Percentiles rank a stretch among this genome's conserved stretches.
These are phyloP conservation scores for Euphorbia corollata DNA, from an alignment of 441 rosid genomes.

Conservation along the genomic window DNA sequence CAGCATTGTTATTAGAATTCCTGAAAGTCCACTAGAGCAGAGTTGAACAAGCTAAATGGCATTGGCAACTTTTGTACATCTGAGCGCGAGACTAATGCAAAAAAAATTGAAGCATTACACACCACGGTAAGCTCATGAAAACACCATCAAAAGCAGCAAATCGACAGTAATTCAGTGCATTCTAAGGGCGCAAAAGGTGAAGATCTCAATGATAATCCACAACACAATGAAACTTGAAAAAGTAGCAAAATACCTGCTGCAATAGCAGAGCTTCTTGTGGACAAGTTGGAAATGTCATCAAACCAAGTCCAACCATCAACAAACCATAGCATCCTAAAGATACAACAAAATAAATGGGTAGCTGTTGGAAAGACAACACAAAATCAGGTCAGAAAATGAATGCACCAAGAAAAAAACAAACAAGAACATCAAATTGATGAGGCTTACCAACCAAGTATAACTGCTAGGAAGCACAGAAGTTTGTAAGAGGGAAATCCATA, in stretches of 20 bases:
- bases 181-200: not conserved
- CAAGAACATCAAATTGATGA: not conserved
- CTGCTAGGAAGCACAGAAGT: constrained; percentile 53
- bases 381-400: constrained; percentile 3
- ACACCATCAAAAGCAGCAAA: not conserved
- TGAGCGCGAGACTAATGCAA: not conserved
- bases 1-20: not conserved
- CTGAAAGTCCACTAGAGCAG: not conserved
- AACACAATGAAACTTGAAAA: not conserved
- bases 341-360: constrained; percentile 67
- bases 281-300: constrained; percentile 84
- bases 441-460: constrained; percentile 75
- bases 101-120: not conserved
- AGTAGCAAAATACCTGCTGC: constrained; percentile 51
- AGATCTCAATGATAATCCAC: not conserved
- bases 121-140: not conserved
- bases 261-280: constrained; percentile 73
- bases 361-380: constrained; percentile 33
- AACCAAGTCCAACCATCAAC: constrained; percentile 80
- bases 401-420: not conserved
- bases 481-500: constrained; percentile 77
- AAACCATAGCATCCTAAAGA: constrained; percentile 89
- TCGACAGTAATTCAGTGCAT: not conserved
- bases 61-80: not conserved
- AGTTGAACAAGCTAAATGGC: not conserved